Percentiles rank a stretch among this genome's conserved stretches.
phyloP scores from a whole-genome alignment of 768 basidiomycete genomes.

The Infundibulicybe gibba region DNA sequence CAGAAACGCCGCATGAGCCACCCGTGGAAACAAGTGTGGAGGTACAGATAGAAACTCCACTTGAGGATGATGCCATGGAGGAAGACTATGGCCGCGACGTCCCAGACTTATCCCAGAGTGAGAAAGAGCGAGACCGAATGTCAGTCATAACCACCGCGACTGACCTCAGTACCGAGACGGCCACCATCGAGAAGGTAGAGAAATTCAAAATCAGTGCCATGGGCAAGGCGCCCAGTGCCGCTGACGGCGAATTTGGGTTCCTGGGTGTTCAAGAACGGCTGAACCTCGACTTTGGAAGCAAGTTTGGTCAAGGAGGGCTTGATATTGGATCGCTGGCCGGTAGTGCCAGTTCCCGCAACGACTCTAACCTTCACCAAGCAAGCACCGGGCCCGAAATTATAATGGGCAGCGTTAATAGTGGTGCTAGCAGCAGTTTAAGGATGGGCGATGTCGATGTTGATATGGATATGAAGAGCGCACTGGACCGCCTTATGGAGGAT shows the following conservation, averaged over 20 bases:
- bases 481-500: constrained; percentile 72
- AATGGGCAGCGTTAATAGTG: constrained; percentile 20
- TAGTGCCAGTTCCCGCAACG: constrained; percentile 6
- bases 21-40: too few relatives aligned
- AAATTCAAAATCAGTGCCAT: constrained; percentile 25
- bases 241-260: constrained; percentile 29
- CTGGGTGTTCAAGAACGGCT: constrained; percentile 19
- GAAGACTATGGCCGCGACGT: constrained; percentile 4
- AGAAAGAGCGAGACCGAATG: constrained; percentile 33
- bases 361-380: constrained; percentile 1
- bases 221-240: constrained; percentile 2
- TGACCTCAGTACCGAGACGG: constrained; percentile 45
- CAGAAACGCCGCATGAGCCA: constrained; percentile 6
- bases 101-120: constrained; percentile 1
- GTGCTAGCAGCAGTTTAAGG: constrained; percentile 30
- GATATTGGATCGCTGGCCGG: constrained; percentile 18
- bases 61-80: constrained; percentile 1
- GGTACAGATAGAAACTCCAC: not conserved
- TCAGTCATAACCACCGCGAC: constrained; percentile 38
- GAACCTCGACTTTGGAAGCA: constrained; percentile 46
- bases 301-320: constrained; percentile 36
- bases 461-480: constrained; percentile 70
- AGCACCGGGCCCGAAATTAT: constrained; percentile 3
- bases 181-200: constrained; percentile 45
- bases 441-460: constrained; percentile 53